Conservation (phyloP, 805 yeast genomes). For the Suhomyces pyralidae region DNA sequence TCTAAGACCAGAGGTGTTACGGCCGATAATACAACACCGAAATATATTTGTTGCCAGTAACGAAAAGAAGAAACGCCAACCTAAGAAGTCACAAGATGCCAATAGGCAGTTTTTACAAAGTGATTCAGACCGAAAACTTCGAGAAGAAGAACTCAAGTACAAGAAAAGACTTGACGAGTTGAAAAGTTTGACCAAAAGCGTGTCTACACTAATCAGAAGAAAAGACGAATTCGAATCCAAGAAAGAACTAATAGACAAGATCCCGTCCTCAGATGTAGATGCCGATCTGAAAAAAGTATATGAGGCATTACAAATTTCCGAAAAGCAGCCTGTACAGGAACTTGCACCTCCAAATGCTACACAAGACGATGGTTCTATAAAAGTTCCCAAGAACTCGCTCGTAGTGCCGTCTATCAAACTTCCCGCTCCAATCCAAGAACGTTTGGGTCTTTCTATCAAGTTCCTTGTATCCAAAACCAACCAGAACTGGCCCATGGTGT, state of each 20-base stretch:
- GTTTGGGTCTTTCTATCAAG: conserved; percentile 39
- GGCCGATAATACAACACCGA: not conserved
- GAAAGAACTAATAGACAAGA: conserved; percentile 9
- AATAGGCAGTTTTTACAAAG: conserved; percentile 10
- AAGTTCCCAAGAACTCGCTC: conserved; percentile 11
- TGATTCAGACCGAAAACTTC: conserved; percentile 19
- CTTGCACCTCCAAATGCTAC: not conserved
- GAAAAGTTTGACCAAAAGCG: conserved; percentile 28
- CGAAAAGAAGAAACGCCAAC: not conserved
- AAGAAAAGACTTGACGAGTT: conserved; percentile 25
- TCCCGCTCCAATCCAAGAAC: conserved; percentile 35
- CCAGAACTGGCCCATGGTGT: conserved; percentile 49
- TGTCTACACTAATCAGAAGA: conserved; percentile 18
- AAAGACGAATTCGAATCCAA: conserved; percentile 12
- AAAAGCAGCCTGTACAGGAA: not conserved
- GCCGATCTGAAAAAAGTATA: conserved; percentile 13
- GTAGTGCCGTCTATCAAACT: conserved; percentile 21
- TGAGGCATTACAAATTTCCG: conserved; percentile 4
- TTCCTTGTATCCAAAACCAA: conserved; percentile 36
- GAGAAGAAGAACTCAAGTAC: conserved; percentile 21
- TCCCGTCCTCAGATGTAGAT: conserved; percentile 15
- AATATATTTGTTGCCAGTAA: conserved; percentile 3
- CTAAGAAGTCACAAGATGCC: not conserved
- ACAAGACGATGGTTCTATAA: conserved; percentile 5
- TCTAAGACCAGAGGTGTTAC: not conserved